Evolutionary conservation across 768 basidiomycete species (phyloP).

Genomic region (Cystofilobasidium macerans): DNA sequence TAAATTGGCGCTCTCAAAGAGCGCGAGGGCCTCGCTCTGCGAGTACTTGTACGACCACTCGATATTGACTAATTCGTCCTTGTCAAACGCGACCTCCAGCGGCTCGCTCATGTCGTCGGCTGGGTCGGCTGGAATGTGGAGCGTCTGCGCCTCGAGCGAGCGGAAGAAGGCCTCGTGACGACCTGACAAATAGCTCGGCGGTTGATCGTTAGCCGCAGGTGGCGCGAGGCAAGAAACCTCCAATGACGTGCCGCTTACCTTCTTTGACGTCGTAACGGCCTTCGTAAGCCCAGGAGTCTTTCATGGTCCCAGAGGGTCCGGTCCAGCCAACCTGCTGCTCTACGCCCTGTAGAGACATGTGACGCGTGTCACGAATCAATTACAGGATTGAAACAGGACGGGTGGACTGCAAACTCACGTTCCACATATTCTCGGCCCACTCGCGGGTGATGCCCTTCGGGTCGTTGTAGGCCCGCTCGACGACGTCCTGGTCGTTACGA

Average conservation of each 20-base stretch:
- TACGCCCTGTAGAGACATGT: too few relatives aligned
- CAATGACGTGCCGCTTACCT: conserved; percentile 37
- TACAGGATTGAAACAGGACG: neutral
- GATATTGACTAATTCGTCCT: conserved; percentile 69
- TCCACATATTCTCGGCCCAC: conserved; percentile 26
- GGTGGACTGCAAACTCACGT: neutral
- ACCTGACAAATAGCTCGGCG: conserved; percentile 38
- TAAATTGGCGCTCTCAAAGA: conserved; percentile 67
- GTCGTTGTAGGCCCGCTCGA: conserved; percentile 53
- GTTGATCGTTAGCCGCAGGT: neutral
- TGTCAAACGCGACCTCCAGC: conserved; percentile 46
- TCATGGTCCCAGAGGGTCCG: conserved; percentile 31
- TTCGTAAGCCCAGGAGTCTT: conserved; percentile 65
- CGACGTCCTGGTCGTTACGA: conserved; percentile 54
- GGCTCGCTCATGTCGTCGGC: conserved; percentile 28
- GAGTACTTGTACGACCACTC: conserved; percentile 91
- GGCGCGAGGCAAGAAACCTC: neutral
- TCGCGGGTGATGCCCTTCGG: conserved; percentile 10
- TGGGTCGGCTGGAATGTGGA: conserved; percentile 44
- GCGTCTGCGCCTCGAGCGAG: conserved; percentile 51
- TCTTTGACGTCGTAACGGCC: conserved; percentile 49
- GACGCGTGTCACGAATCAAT: neutral
- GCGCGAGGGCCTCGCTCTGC: conserved; percentile 51
- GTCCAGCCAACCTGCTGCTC: conserved; percentile 14
- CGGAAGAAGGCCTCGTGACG: conserved; percentile 75